Conservation (phyloP, 2,329 filamentous ascomycete genomes). For the Cordyceps cateniannulata region DNA sequence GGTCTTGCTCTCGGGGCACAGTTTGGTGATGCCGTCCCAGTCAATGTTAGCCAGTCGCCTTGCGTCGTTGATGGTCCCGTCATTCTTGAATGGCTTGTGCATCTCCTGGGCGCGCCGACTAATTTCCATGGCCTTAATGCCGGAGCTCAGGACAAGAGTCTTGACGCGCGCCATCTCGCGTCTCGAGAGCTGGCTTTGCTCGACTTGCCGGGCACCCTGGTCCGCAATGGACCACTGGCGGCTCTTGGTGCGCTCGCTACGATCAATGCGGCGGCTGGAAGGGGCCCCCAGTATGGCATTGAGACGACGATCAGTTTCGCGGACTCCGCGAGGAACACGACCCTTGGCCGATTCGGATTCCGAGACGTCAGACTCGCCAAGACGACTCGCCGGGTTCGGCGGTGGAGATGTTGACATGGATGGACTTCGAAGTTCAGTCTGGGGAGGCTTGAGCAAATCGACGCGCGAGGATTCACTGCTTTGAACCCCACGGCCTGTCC, state of each 20-base stretch:
- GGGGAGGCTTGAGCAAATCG: constrained; percentile 43
- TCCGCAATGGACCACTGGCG: constrained; percentile 49
- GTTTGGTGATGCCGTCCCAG: constrained; percentile 39
- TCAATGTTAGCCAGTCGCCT: constrained; percentile 17
- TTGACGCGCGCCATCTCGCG: constrained; percentile 76
- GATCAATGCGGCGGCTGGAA: constrained; percentile 12
- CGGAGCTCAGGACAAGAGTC: constrained; percentile 71
- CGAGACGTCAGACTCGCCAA: constrained; percentile 29
- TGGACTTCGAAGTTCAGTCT: constrained; percentile 39
- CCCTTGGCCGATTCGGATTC: constrained; percentile 32
- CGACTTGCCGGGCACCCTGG: constrained; percentile 26
- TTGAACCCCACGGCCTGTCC: constrained; percentile 12
- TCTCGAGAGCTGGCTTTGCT: constrained; percentile 42
- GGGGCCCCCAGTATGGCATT: constrained; percentile 24
- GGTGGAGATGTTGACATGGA: constrained; percentile 33
- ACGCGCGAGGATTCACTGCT: constrained; percentile 39
- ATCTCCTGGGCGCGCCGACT: constrained; percentile 53
- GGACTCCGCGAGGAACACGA: constrained; percentile 23
- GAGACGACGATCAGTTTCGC: constrained; percentile 29
- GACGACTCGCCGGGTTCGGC: constrained; percentile 13
- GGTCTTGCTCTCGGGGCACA: constrained; percentile 29
- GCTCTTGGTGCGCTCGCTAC: constrained; percentile 21
- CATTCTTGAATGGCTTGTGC: constrained; percentile 27
- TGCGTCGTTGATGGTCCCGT: constrained; percentile 19
- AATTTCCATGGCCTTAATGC: constrained; percentile 85